Percentiles rank a stretch among this genome's conserved stretches.
Evolutionary conservation across 495 filamentous ascomycete species (phyloP).

Genomic region (Talaromyces liani): DNA sequence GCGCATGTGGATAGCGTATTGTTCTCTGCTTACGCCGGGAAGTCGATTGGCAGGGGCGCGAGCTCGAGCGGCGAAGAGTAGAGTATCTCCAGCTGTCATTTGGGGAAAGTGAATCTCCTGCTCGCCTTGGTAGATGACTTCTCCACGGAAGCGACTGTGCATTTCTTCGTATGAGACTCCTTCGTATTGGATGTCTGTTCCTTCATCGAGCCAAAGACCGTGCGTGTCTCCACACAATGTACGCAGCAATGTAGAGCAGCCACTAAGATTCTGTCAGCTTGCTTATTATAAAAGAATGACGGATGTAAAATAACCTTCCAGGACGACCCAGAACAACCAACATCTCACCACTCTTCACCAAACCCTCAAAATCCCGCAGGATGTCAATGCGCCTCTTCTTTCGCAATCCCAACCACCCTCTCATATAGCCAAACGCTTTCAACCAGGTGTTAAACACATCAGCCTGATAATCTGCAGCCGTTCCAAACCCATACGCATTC

Average conservation of each 20-base stretch:
- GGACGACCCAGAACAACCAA: conserved; percentile 72
- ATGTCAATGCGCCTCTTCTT: conserved; percentile 65
- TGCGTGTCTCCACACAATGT: conserved; percentile 64
- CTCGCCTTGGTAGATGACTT: conserved; percentile 59
- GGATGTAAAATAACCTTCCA: conserved; percentile 35
- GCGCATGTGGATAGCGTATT: conserved; percentile 43
- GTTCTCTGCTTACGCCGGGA: conserved; percentile 38
- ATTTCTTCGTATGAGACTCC: conserved; percentile 62
- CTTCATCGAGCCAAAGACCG: conserved; percentile 55
- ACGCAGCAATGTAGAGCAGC: conserved; percentile 69
- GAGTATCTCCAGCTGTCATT: conserved; percentile 57
- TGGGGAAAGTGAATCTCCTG: conserved; percentile 63
- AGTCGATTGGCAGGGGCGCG: conserved; percentile 42
- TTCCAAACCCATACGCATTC: conserved; percentile 17
- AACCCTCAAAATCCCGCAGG: conserved; percentile 62
- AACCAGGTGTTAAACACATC: conserved; percentile 42
- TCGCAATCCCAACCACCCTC: conserved; percentile 40
- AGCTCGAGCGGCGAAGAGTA: conserved; percentile 54
- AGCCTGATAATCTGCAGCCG: conserved; percentile 14
- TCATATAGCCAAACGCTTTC: conserved; percentile 37
- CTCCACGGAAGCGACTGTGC: conserved; percentile 60
- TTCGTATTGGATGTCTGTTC: conserved; percentile 62
- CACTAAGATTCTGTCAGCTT: conserved; percentile 25
- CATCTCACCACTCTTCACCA: conserved; percentile 72
- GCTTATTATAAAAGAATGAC: background rate